Base-by-base conservation (phyloP, 805 yeast species). In the Wickerhamomyces xylosicus region DNA sequence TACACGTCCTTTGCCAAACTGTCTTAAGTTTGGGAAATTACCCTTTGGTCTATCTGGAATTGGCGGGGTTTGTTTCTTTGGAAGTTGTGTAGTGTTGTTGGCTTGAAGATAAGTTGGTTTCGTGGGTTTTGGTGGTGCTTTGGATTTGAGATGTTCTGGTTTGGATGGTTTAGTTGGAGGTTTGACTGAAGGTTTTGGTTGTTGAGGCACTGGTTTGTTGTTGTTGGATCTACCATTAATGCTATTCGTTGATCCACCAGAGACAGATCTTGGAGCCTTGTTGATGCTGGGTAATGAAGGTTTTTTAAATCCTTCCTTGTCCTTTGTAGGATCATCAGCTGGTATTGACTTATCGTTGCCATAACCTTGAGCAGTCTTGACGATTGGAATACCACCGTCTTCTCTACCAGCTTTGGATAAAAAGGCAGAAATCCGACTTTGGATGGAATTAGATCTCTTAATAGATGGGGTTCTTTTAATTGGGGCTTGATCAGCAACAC, bases 361-460 rank as follows among this genome's bases (percentile, higher is more conserved):
- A 57, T 87, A 86, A 0, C 95, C 95, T 5, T 67, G 58, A 0
- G 95, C 95, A 0, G 90, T 77, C 48, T 73, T 79, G 15, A 61
- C 54, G 0, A 71, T 61, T 3, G 72, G 71, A 11, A 72, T 71
- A 34, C 4, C 71, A 5, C 14, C 29, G 61, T 37, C 58, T 57
- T 43, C 55, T 58, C 47, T 66, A 63, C 37, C 48, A 11, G 33
- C 17, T 15, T 17, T 31, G 5, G 17, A 16, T 28, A 52, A 35
- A n/a, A 54, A 34, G 3, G 53, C 53, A 37, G 50, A 53, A 5
- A 54, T 53, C 27, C 57, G 41, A 41, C 54, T 52, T 42, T 53
- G 57, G 33, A 54, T 54, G 2, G 58, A 53, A 1, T 47, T 35
- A 2, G 57, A 47, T 19, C 57, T 44, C 11, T 31, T 40, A 37